Evolutionary conservation across 2,329 filamentous ascomycete genomes (phyloP).

Genomic region (Grosmannia huntii): DNA sequence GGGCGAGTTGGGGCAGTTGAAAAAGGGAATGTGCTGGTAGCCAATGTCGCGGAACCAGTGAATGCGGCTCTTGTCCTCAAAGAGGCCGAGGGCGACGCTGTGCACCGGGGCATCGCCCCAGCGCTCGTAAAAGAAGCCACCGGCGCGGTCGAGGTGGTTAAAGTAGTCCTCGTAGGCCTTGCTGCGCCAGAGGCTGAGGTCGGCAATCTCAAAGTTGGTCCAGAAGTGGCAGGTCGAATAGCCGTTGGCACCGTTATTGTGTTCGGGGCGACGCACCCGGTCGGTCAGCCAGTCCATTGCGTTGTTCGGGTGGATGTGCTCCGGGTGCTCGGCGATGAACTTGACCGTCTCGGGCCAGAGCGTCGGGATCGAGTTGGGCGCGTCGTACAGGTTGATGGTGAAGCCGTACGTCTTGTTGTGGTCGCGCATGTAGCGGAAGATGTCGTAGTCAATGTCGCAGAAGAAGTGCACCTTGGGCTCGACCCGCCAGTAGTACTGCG

Average conservation of each 20-base stretch:
- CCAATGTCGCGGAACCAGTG: constrained; percentile 99
- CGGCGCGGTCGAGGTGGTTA: constrained; percentile 81
- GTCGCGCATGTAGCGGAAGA: constrained; percentile 96
- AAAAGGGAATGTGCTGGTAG: constrained; percentile 96
- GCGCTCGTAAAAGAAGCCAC: constrained; percentile 96
- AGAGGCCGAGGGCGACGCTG: constrained; percentile 81
- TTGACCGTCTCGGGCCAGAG: constrained; percentile 94
- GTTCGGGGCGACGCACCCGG: constrained; percentile 58
- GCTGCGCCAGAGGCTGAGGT: constrained; percentile 86
- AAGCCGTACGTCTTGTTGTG: constrained; percentile 99
- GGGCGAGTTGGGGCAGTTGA: constrained; percentile 94
- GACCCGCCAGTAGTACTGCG: constrained; percentile 94
- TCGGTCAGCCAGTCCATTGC: constrained; percentile 84
- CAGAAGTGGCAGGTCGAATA: constrained; percentile 99
- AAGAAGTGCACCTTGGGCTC: constrained; percentile 99
- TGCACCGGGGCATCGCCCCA: constrained; percentile 89
- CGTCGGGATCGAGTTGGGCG: constrained; percentile 69
- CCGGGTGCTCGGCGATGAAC: constrained; percentile 74
- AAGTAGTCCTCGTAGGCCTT: constrained; percentile 92
- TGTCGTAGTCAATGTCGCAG: constrained; percentile 96
- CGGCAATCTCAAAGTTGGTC: constrained; percentile 96
- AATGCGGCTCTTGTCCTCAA: constrained; percentile 81
- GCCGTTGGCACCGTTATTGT: constrained; percentile 71
- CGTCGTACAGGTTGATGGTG: constrained; percentile 94
- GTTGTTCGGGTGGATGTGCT: constrained; percentile 71